phyloP scores from a whole-genome alignment of 2,329 filamentous ascomycete species.

The Xylariaceae sp. region DNA sequence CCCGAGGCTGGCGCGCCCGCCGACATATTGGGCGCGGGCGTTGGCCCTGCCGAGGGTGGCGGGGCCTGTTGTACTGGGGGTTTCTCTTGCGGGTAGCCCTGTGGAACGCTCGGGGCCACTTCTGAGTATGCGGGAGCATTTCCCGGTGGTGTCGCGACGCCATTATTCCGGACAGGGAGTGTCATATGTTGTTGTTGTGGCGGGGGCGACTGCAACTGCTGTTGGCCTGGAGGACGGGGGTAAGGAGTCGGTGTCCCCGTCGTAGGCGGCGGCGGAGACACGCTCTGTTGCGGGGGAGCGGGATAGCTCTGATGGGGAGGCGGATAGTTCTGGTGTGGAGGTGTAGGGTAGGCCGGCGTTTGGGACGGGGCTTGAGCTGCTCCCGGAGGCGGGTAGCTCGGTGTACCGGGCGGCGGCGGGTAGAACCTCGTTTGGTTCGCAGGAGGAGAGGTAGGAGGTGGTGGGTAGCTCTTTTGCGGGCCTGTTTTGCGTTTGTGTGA shows the following conservation, averaged over 20 bases:
- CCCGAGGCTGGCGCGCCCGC: conserved; percentile 50
- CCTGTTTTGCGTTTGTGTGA: conserved; percentile 21
- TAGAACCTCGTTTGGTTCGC: conserved; percentile 54
- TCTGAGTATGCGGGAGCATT: conserved; percentile 38
- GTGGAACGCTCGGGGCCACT: conserved; percentile 29
- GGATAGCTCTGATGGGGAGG: conserved; percentile 41
- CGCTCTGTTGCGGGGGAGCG: conserved; percentile 42
- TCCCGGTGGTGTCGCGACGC: conserved; percentile 37
- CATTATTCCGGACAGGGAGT: conserved; percentile 48
- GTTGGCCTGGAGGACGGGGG: conserved; percentile 36
- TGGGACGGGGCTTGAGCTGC: conserved; percentile 22
- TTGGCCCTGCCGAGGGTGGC: conserved; percentile 24
- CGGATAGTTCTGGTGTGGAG: conserved; percentile 36
- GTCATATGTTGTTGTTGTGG: conserved; percentile 44
- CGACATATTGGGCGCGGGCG: conserved; percentile 44
- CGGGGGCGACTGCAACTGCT: conserved; percentile 28
- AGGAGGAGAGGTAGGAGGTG: conserved; percentile 56
- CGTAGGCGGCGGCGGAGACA: conserved; percentile 49
- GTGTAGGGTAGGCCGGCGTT: conserved; percentile 42
- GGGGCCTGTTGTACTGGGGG: conserved; percentile 8
- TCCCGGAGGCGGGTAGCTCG: conserved; percentile 41
- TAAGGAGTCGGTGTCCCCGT: conserved; percentile 42
- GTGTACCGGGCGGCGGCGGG: conserved; percentile 50
- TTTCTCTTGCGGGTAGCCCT: conserved; percentile 45
- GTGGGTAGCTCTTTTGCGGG: conserved; percentile 52